Evolutionary conservation across 139 green algal species (phyloP).

Genomic region (Eudorina sp.): DNA sequence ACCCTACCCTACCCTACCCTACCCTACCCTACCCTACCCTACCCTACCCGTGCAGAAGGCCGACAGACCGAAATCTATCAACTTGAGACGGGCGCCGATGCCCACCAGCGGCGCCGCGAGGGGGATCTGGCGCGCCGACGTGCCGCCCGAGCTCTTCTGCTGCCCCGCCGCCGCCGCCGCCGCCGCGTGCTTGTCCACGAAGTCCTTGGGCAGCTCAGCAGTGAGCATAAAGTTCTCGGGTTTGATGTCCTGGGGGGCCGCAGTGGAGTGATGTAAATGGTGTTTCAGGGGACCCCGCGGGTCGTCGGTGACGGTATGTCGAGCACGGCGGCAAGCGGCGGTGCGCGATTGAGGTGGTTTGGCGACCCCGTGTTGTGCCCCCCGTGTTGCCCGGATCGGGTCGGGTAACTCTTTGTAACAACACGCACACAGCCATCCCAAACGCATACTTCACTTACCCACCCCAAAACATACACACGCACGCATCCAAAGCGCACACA

Average conservation of each 20-base stretch:
- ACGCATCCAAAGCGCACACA: too few relatives aligned
- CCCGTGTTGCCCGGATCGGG: too few relatives aligned
- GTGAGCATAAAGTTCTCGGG: conserved; percentile 91
- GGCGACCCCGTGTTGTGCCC: too few relatives aligned
- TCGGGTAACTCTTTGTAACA: too few relatives aligned
- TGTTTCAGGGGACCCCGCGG: too few relatives aligned
- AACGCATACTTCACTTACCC: too few relatives aligned
- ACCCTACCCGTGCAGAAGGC: conserved; percentile 56
- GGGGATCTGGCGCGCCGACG: background rate
- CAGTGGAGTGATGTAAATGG: background rate
- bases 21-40: background rate
- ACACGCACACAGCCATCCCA: too few relatives aligned
- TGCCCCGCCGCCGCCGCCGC: conserved; percentile 43
- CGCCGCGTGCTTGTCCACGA: background rate
- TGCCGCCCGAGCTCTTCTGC: background rate
- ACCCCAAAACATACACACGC: too few relatives aligned
- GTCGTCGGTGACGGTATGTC: too few relatives aligned
- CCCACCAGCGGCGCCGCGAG: background rate
- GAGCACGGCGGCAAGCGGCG: too few relatives aligned
- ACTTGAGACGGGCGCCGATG: conserved; percentile 56
- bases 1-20: background rate
- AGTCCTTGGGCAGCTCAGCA: conserved; percentile 8
- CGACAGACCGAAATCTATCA: conserved; percentile 74
- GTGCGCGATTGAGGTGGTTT: too few relatives aligned
- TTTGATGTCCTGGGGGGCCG: conserved; percentile 64